A percentile compares a stretch with the other conserved stretches of the same genome.
These are phyloP conservation scores for Exophiala sp. DNA, from an alignment of 2,329 filamentous ascomycete species.

Conservation along the genomic window DNA sequence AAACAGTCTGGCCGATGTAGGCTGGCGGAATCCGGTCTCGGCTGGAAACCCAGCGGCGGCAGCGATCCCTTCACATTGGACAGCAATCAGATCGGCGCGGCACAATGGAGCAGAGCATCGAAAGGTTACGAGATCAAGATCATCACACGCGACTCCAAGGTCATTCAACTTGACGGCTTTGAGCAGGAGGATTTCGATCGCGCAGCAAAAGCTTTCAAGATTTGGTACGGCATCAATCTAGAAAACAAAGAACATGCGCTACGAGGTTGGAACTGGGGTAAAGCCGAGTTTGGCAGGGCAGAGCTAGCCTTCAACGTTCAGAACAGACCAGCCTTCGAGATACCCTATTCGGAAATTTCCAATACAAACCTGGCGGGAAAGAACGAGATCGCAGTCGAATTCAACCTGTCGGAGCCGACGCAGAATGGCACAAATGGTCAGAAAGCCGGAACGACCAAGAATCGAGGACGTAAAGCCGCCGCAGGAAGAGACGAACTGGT, in stretches of 20 bases:
- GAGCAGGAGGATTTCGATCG: slow-evolving; percentile 92
- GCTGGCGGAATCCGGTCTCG: slow-evolving; percentile 89
- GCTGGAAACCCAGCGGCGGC: slow-evolving; percentile 86
- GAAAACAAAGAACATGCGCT: slow-evolving; percentile 92
- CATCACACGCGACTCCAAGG: slow-evolving; percentile 73
- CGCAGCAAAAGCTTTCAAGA: slow-evolving; percentile 88
- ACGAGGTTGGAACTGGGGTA: slow-evolving; percentile 99
- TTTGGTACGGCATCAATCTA: slow-evolving; percentile 92
- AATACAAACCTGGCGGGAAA: slow-evolving; percentile 97
- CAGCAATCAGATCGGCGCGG: slow-evolving; percentile 74
- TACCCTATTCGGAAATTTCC: slow-evolving; percentile 94
- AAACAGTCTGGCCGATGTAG: slow-evolving; percentile 89
- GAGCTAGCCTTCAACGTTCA: slow-evolving; percentile 96
- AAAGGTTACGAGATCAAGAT: slow-evolving; percentile 95
- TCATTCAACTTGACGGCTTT: slow-evolving; percentile 94
- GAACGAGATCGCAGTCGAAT: slow-evolving; percentile 96
- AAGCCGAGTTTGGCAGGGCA: slow-evolving; percentile 91
- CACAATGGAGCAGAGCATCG: slow-evolving; percentile 91
- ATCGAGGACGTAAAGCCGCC: slow-evolving; percentile 81
- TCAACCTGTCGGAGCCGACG: slow-evolving; percentile 69
- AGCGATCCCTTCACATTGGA: slow-evolving; percentile 88
- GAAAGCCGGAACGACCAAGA: slow-evolving; percentile 66
- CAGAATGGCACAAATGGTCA: slow-evolving; percentile 71
- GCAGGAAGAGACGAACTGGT: slow-evolving; percentile 89
- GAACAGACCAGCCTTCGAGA: slow-evolving; percentile 92